Conservation (phyloP, 192 early-diverging fungal genomes). For the Powellomyces hirtus region DNA sequence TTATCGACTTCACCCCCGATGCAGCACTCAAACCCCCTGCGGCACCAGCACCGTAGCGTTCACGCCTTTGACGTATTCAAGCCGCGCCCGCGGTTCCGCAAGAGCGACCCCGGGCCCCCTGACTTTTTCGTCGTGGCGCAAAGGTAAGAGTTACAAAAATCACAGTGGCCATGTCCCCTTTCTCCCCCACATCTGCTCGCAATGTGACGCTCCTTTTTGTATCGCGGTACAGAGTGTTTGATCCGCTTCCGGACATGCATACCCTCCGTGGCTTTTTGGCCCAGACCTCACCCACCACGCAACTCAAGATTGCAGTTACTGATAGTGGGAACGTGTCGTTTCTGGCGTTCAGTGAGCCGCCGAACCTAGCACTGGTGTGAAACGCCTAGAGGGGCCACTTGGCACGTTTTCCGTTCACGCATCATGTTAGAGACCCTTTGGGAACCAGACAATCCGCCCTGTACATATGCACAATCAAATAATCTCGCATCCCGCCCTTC, state of each 20-base stretch:
- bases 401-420: no score
- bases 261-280: not conserved
- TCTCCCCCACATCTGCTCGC: no score
- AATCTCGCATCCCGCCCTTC: no score
- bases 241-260: not conserved
- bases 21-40: no score
- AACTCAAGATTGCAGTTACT: conserved; percentile 19
- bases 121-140: conserved; percentile 23
- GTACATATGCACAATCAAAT: no score
- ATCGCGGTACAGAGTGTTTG: not conserved
- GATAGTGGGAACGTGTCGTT: conserved; percentile 24
- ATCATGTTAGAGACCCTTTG: no score
- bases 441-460: no score
- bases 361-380: not conserved
- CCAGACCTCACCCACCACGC: not conserved
- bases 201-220: not conserved
- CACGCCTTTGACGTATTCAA: conserved; percentile 19
- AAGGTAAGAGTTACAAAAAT: no score
- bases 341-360: conserved; percentile 13
- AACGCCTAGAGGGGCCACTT: no score
- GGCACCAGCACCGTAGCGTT: no score
- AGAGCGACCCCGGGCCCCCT: conserved; percentile 6
- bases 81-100: conserved; percentile 12
- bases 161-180: no score
- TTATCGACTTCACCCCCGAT: no score